These are phyloP conservation scores for Striga asiatica DNA, from an alignment of 257 asterid genomes.

Conservation along the genomic window DNA sequence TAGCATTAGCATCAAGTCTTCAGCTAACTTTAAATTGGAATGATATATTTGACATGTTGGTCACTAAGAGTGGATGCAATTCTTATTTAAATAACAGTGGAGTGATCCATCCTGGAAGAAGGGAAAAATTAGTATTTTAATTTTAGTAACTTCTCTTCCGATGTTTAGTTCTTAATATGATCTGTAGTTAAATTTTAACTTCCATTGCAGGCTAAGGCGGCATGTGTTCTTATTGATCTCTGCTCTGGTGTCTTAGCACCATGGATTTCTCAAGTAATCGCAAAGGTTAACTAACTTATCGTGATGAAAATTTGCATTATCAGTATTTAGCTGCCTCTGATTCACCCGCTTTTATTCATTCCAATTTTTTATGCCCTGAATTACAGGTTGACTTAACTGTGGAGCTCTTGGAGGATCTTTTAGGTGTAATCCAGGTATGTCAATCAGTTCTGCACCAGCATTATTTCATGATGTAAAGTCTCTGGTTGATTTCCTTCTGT, in stretches of 20 bases:
- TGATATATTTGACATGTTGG: too few relatives aligned
- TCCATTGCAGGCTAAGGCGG: slow-evolving; percentile 74
- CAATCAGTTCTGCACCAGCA: background rate
- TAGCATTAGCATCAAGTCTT: too few relatives aligned
- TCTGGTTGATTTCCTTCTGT: slow-evolving; percentile 10
- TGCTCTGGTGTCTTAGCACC: slow-evolving; percentile 89
- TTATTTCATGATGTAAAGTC: background rate
- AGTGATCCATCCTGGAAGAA: too few relatives aligned
- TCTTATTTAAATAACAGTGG: slow-evolving; percentile 13
- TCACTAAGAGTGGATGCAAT: too few relatives aligned
- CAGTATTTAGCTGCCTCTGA: slow-evolving; percentile 12
- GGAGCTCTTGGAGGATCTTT: slow-evolving; percentile 92
- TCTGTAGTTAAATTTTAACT: slow-evolving; percentile 16
- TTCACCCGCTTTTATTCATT: slow-evolving; percentile 10
- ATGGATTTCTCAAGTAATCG: slow-evolving; percentile 90
- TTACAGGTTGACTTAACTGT: slow-evolving; percentile 76
- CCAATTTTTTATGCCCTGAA: slow-evolving; percentile 8
- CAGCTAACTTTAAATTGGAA: too few relatives aligned
- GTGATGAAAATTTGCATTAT: slow-evolving; percentile 11
- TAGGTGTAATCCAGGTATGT: slow-evolving; percentile 78
- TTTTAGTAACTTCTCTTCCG: slow-evolving; percentile 6
- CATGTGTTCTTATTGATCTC: slow-evolving; percentile 85
- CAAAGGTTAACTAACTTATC: slow-evolving; percentile 47
- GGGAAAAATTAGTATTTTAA: background rate
- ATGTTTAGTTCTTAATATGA: slow-evolving; percentile 10